A percentile compares a stretch with the other conserved stretches of the same genome.
phyloP scores from a whole-genome alignment of 129 eudicot species.

The Smallanthus sonchifolius region DNA sequence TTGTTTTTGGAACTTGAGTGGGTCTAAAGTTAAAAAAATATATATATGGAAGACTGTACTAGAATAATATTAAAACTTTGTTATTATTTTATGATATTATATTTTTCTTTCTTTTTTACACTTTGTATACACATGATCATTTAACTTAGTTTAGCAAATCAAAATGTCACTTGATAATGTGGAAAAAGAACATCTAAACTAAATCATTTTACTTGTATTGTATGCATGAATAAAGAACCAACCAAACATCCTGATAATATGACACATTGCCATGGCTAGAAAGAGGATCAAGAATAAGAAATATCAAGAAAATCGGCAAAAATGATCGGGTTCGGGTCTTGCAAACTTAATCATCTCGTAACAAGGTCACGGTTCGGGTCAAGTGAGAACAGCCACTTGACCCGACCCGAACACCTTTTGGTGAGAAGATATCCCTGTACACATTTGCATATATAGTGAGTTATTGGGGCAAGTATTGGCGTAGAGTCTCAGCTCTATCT shows the following conservation, averaged over 20 bases:
- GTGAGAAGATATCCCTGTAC: conserved; percentile 29
- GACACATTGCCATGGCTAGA: conserved; percentile 28
- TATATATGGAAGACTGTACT: no score
- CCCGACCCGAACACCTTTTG: conserved; percentile 1
- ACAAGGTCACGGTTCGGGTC: conserved; percentile 6
- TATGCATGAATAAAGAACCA: conserved; percentile 18
- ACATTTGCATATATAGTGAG: conserved; percentile 15
- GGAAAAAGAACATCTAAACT: no score
- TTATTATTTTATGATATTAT: no score
- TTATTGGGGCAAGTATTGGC: conserved; percentile 58
- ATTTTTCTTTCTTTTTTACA: no score
- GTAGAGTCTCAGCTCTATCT: conserved; percentile 56
- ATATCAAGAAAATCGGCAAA: not conserved
- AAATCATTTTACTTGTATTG: no score
- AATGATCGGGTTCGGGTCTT: not conserved
- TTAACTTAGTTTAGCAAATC: no score
- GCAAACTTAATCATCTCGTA: conserved; percentile 20
- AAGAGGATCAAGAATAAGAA: conserved; percentile 21
- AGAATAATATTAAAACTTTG: no score
- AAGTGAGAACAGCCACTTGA: not conserved
- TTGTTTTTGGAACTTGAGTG: no score
- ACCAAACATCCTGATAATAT: conserved; percentile 18
- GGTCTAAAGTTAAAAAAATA: no score
- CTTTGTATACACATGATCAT: no score
- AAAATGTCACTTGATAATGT: no score